Evolutionary conservation across 75 land plant genomes (phyloP), one percentile per base, ranked within the genome.

Genomic region (Larix kaempferi): DNA sequence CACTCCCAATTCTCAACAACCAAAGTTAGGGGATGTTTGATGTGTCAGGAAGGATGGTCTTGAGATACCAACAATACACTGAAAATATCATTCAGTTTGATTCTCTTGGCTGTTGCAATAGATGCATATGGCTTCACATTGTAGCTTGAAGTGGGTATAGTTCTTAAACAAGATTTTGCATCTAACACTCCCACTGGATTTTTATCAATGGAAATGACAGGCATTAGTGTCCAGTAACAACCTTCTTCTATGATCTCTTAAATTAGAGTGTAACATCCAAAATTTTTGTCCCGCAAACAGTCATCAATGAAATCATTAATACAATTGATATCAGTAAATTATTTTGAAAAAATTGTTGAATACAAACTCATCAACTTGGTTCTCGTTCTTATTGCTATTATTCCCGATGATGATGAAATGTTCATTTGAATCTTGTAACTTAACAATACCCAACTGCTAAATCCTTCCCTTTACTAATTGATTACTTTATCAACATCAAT

Each of bases 101-200:
- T 80, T 29, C 86, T 83, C 60, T 87, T 87, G 71, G 54, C 27
- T 22, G 73, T 33, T 65, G 79, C 49, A 44, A 58, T 58, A 5
- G 44, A 41, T 49, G 55, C 56, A n/a, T 52, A 62, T 69, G 49
- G 61, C 60, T 78, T 56, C 56, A 25, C 76, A 56, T 19, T 22
- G n/a, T 55, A 64, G 26, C 69, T 79, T 67, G 71, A 55, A 22
- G 22, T 44, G 16, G 11, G 69, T 60, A 59, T 84, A 80, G 76
- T 76, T 54, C 83, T 84, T 35, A 67, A 81, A 71, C 86, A 88
- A 11, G 84, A 82, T 6, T 82, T 84, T 44, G 94, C 94, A 64
- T 90, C 94, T 25, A 92, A 87, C 56, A 92, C 90, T 67, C 88
- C 94, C 58, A 82, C 76, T 6, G 94, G 92, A 67, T 49, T 35